Evolutionary conservation across 371 early-diverging fungal genomes (phyloP).

Genomic region (Neoconidiobolus thromboides): DNA sequence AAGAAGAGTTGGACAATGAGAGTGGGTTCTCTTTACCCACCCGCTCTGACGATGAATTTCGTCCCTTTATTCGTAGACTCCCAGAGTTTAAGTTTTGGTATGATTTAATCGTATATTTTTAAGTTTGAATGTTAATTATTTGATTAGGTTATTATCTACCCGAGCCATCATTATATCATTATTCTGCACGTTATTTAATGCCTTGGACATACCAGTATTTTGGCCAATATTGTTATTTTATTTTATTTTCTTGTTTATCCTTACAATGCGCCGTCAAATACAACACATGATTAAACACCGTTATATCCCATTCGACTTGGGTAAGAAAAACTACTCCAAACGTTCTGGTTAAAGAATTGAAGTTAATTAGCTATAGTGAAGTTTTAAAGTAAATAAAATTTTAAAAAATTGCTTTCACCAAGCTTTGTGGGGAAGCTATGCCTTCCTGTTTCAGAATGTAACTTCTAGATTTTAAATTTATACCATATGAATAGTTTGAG

Average conservation of each 20-base stretch:
- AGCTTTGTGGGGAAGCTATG: no score
- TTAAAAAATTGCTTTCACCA: no score
- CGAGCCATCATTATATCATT: constrained; percentile 59
- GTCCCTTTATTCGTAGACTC: constrained; percentile 92
- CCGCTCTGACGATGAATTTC: constrained; percentile 87
- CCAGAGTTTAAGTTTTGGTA: constrained; percentile 99
- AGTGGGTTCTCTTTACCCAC: constrained; percentile 56
- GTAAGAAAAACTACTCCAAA: constrained; percentile 63
- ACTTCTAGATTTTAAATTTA: no score
- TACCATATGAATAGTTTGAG: no score
- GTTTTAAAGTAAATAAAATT: no score
- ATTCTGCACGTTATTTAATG: constrained; percentile 60
- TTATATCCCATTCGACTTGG: constrained; percentile 93
- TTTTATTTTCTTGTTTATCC: constrained; percentile 80
- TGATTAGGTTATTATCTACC: constrained; percentile 53
- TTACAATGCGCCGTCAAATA: constrained; percentile 93
- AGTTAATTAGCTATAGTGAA: no score
- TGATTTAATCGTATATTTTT: constrained; percentile 4
- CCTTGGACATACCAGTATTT: constrained; percentile 97
- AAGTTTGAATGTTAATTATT: not conserved
- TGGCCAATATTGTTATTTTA: constrained; percentile 86
- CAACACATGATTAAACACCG: constrained; percentile 96
- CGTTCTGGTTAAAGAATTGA: not conserved
- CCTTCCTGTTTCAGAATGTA: no score
- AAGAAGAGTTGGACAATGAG: constrained; percentile 51